Evolutionary conservation across 139 green algal species (phyloP).

Genomic region (Picochlorum sp.): DNA sequence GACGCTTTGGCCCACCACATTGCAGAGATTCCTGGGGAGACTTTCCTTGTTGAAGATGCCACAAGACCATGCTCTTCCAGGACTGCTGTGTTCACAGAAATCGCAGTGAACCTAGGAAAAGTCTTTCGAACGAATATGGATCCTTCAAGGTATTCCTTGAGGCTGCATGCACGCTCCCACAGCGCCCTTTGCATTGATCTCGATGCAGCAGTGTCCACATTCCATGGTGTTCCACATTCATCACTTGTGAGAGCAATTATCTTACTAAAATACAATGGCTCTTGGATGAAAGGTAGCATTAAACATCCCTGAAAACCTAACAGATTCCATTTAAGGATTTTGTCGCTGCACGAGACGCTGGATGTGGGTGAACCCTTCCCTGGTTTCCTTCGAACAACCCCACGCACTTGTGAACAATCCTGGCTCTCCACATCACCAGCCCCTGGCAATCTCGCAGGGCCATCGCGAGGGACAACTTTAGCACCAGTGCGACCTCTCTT

Average conservation of each 20-base stretch:
- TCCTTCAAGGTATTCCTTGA: no score
- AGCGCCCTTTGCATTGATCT: neutral
- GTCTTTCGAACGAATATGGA: no score
- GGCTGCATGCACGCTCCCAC: neutral
- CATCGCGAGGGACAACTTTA: conserved; percentile 29
- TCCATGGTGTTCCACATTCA: neutral
- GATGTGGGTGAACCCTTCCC: conserved; percentile 76
- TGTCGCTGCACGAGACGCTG: conserved; percentile 92
- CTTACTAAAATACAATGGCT: conserved; percentile 47
- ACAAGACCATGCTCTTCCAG: no score
- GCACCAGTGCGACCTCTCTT: conserved; percentile 32
- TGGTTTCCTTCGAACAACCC: conserved; percentile 74
- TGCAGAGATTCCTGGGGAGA: neutral
- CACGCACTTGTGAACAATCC: conserved; percentile 35
- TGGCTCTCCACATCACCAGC: conserved; percentile 56
- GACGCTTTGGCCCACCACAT: neutral
- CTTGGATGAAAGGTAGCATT: conserved; percentile 45
- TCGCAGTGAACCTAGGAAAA: no score
- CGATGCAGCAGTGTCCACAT: neutral
- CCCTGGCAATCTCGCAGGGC: conserved; percentile 14
- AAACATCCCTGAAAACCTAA: conserved; percentile 63
- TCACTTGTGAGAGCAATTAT: conserved; percentile 34
- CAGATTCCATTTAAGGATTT: conserved; percentile 76
- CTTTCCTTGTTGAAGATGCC: neutral
- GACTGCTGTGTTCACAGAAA: no score